Conservation (phyloP, 257 asterid species). For the Rauvolfia tetraphylla region DNA sequence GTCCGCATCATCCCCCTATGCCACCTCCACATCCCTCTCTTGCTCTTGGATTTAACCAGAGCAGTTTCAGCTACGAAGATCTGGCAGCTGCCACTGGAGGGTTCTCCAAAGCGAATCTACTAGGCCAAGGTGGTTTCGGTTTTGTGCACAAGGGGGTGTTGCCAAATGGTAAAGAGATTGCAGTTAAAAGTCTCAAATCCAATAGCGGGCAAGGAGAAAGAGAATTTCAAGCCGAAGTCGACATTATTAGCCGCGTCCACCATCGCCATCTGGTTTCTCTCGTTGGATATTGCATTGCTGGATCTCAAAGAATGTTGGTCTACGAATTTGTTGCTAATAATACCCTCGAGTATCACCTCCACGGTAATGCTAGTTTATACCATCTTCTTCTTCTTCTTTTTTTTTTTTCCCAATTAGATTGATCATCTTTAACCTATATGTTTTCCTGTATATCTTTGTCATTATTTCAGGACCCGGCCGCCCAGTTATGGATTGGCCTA, state of each 20-base stretch:
- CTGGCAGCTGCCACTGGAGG: slow-evolving; percentile 48
- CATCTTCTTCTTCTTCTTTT: not conserved
- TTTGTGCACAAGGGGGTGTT: slow-evolving; percentile 54
- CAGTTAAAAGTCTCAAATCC: slow-evolving; percentile 50
- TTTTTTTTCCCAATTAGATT: not conserved
- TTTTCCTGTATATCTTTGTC: not conserved
- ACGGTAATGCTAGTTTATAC: slow-evolving; percentile 25
- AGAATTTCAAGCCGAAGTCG: slow-evolving; percentile 66
- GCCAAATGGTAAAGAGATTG: slow-evolving; percentile 51
- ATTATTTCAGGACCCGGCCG: slow-evolving; percentile 44
- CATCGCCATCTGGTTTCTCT: slow-evolving; percentile 61
- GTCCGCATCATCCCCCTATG: slow-evolving; percentile 35
- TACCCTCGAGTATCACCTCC: slow-evolving; percentile 57
- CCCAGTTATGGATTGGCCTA: slow-evolving; percentile 66
- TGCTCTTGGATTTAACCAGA: slow-evolving; percentile 46
- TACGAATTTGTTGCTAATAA: slow-evolving; percentile 55
- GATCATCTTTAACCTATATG: not conserved
- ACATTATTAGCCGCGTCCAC: slow-evolving; percentile 58
- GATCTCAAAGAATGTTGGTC: slow-evolving; percentile 51
- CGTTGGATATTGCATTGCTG: slow-evolving; percentile 60
- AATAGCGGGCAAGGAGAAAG: slow-evolving; percentile 66
- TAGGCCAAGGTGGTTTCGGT: slow-evolving; percentile 68
- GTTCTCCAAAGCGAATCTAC: slow-evolving; percentile 28
- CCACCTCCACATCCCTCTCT: slow-evolving; percentile 52
- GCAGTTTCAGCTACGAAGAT: slow-evolving; percentile 48